Conservation (phyloP, 228 moss, liverwort and hornwort species). For the Sphagnum magellanicum region DNA sequence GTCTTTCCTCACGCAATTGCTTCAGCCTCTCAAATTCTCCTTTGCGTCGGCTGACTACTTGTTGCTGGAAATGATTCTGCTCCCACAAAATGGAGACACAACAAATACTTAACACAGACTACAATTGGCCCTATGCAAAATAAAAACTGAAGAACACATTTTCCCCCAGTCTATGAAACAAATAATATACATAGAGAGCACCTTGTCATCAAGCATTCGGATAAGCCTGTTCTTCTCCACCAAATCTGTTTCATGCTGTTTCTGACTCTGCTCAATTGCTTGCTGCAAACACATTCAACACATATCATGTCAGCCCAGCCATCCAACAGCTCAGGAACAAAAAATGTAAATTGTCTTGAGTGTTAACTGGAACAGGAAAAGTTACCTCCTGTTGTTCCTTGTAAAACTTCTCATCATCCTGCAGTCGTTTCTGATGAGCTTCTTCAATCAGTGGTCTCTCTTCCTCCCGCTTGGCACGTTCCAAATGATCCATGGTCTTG, state of each 20-base stretch:
- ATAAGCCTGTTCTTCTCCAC: constrained; percentile 79
- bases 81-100: not conserved
- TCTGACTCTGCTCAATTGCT: constrained; percentile 57
- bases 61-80: constrained; percentile 64
- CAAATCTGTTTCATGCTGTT: constrained; percentile 78
- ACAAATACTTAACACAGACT: too few relatives aligned
- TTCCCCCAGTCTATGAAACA: not conserved
- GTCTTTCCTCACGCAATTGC: constrained; percentile 78
- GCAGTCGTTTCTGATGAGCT: constrained; percentile 69
- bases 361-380: not conserved
- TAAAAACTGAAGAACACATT: too few relatives aligned
- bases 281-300: constrained; percentile 23
- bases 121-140: too few relatives aligned
- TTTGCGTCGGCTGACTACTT: constrained; percentile 78
- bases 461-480: constrained; percentile 95
- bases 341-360: too few relatives aligned
- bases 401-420: constrained; percentile 84
- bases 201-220: constrained; percentile 87
- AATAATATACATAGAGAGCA: constrained; percentile 5
- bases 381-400: constrained; percentile 80
- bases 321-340: too few relatives aligned
- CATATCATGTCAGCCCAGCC: not conserved
- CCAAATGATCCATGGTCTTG: constrained; percentile 95
- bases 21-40: constrained; percentile 94
- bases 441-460: constrained; percentile 87